These are phyloP conservation scores for Aegilops sharonensis DNA, from an alignment of 176 grass and related monocot species.

Conservation along the genomic window DNA sequence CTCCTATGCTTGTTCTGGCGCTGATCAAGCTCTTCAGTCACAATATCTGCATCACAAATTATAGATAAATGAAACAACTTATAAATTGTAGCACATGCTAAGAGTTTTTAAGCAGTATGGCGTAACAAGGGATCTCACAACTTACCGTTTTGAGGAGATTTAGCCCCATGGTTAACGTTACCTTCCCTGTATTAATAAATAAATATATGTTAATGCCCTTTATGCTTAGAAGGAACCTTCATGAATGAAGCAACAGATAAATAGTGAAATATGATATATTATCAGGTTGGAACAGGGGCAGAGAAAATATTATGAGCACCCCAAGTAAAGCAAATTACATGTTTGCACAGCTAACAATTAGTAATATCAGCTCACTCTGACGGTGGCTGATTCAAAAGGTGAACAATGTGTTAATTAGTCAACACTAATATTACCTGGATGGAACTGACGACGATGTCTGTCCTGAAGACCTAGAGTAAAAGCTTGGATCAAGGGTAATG, in stretches of 20 bases:
- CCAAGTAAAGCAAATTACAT: slow-evolving; percentile 8
- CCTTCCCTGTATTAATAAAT: slow-evolving; percentile 44
- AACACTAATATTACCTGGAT: slow-evolving; percentile 46
- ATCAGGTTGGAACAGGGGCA: not conserved
- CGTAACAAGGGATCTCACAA: not conserved
- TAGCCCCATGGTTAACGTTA: slow-evolving; percentile 30
- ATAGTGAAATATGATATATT: not conserved
- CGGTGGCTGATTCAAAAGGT: not conserved
- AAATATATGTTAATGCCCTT: slow-evolving; percentile 14
- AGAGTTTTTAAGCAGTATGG: slow-evolving; percentile 1
- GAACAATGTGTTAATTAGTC: not conserved
- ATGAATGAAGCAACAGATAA: slow-evolving; percentile 12
- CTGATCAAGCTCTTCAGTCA: slow-evolving; percentile 71
- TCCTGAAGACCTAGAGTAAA: slow-evolving; percentile 68
- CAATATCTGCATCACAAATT: slow-evolving; percentile 55
- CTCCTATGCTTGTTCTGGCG: slow-evolving; percentile 98
- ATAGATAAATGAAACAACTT: slow-evolving; percentile 18
- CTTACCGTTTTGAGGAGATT: slow-evolving; percentile 45
- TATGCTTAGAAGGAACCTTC: not conserved
- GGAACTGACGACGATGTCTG: slow-evolving; percentile 54
- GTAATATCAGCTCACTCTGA: not conserved
- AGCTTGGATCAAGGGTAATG: slow-evolving; percentile 72
- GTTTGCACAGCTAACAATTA: not conserved
- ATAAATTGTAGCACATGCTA: slow-evolving; percentile 21
- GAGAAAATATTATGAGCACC: not conserved